phyloP scores from a whole-genome alignment of 2,329 filamentous ascomycete species.

The Fusarium anguioides region DNA sequence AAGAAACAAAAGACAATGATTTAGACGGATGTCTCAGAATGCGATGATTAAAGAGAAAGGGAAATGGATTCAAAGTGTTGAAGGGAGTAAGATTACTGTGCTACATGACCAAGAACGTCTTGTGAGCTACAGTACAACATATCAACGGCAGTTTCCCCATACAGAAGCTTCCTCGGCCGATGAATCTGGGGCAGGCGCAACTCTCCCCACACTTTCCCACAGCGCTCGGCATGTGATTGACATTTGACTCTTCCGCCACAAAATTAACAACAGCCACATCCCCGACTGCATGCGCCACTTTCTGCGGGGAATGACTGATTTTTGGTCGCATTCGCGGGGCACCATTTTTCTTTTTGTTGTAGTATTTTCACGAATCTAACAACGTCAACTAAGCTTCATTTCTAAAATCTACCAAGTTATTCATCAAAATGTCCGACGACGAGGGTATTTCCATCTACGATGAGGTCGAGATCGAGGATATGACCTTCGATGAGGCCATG shows the following conservation, averaged over 20 bases:
- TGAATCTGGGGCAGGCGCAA: constrained; percentile 43
- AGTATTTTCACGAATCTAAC: constrained; percentile 7
- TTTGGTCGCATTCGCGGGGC: constrained; percentile 44
- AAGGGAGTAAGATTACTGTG: constrained; percentile 14
- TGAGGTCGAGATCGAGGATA: constrained; percentile 98
- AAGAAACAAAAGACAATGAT: background rate
- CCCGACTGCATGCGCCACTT: constrained; percentile 27
- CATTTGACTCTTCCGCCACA: constrained; percentile 34
- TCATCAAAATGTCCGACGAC: constrained; percentile 68
- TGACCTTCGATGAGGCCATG: constrained; percentile 85
- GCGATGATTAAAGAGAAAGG: background rate
- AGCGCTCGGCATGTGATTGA: constrained; percentile 46
- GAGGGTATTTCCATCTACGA: constrained; percentile 84
- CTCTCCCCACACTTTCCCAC: constrained; percentile 40
- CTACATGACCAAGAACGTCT: constrained; percentile 21
- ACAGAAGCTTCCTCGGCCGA: constrained; percentile 45
- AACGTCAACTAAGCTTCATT: background rate
- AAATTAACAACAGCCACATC: constrained; percentile 9
- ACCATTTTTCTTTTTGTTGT: constrained; percentile 33
- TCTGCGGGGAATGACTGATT: constrained; percentile 21
- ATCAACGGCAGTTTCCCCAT: constrained; percentile 23
- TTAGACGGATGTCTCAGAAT: background rate
- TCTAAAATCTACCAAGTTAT: background rate
- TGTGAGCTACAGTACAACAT: constrained; percentile 28
- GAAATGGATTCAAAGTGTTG: background rate